A percentile compares a stretch with the other conserved stretches of the same genome.
These are phyloP conservation scores for Kodamaea alishanica DNA, from an alignment of 1,139 yeast species.

Conservation along the genomic window DNA sequence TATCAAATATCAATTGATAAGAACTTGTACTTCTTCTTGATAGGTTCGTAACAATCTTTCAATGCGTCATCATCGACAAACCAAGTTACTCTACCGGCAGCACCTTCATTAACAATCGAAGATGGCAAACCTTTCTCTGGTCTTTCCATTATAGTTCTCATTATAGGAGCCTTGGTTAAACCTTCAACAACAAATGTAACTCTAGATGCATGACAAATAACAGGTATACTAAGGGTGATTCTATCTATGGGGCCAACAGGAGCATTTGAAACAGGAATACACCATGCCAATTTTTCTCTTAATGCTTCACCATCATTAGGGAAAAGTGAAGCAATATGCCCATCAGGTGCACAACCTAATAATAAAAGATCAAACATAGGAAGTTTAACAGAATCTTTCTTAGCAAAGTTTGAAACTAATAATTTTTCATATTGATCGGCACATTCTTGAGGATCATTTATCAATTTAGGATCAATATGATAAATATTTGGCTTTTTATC, in stretches of 20 bases:
- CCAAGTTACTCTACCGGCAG: constrained; percentile 96
- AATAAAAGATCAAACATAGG: constrained; percentile 91
- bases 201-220: constrained; percentile 88
- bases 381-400: constrained; percentile 88
- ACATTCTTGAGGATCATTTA: constrained; percentile 87
- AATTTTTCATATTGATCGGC: constrained; percentile 90
- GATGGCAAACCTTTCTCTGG: constrained; percentile 97
- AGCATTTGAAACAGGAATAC: constrained; percentile 87
- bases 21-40: constrained; percentile 72
- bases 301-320: constrained; percentile 84
- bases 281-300: constrained; percentile 94
- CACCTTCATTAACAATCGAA: constrained; percentile 89
- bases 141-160: constrained; percentile 91
- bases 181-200: constrained; percentile 96
- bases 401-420: constrained; percentile 87
- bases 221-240: constrained; percentile 91
- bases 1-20: constrained; percentile 26
- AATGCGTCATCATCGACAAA: constrained; percentile 96
- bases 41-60: constrained; percentile 69
- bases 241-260: constrained; percentile 88
- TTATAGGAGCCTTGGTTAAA: constrained; percentile 88
- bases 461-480: constrained; percentile 75
- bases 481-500: constrained; percentile 64
- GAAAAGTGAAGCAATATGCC: constrained; percentile 93
- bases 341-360: constrained; percentile 98